Base-by-base conservation (phyloP, 2,329 filamentous ascomycete species). In the Fusarium lyarnte region DNA sequence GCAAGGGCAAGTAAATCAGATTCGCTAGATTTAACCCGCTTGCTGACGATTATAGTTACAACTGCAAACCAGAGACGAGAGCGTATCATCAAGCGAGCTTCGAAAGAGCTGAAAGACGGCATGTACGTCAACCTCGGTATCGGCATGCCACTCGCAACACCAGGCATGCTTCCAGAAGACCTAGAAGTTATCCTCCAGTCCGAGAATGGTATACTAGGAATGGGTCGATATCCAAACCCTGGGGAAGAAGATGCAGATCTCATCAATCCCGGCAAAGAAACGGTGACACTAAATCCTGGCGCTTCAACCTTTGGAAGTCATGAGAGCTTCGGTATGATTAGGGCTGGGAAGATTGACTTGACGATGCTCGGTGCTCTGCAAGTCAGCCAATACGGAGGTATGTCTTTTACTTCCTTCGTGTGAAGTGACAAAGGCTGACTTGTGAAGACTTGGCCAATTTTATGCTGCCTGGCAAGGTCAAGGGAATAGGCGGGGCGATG, bases 91-190 rank as follows among this genome's bases (percentile, higher is more conserved):
- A 89, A 89, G 68, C 87, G 94, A 65, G 94, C 94, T 1, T 93
- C 93, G 39, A 94, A 94, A 84, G 94, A 96, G 83, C 94, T 97
- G 83, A 93, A 95, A 86, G 94, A 96, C 81, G 94, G 94, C 82
- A 95, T 95, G 93, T 96, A 96, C 81, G 94, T 93, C 75, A 97
- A 97, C 81, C 84, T 97, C 53, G 94, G 94, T 63, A 97, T 97
- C 72, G 94, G 94, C 57, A 97, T 97, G 93, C 94, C 94, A 55
- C 95, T 96, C 89, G 88, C 95, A 47, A 94, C 94, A 1, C 93
- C 94, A 2, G 91, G 88, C 49, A 96, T 95, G 78, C 92, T 97
- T 41, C 90, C 90, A 21, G 86, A 91, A 29, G 91, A 91, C 38
- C 89, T 94, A 38, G 92, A 95, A 79, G 94, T 94, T 21, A 90